phyloP scores from a whole-genome alignment of 2,329 filamentous ascomycete species.

The Byssoonygena ceratinophila region DNA sequence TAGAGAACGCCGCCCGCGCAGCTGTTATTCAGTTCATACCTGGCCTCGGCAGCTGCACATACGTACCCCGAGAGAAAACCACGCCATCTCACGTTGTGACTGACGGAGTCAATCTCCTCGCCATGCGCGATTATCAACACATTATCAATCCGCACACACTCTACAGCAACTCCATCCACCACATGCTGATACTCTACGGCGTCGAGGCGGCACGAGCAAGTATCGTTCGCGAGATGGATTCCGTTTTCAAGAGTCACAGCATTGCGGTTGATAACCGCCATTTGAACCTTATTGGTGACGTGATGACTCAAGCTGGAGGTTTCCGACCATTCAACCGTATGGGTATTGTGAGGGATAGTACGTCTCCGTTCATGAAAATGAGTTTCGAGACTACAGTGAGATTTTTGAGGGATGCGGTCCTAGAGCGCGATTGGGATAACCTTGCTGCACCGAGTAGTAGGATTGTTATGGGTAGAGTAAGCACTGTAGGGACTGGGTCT shows the following conservation, averaged over 20 bases:
- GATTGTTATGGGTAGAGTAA: slow-evolving; percentile 75
- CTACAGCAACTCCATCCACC: slow-evolving; percentile 83
- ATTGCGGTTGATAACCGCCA: slow-evolving; percentile 88
- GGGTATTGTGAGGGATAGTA: slow-evolving; percentile 65
- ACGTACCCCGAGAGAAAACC: slow-evolving; percentile 48
- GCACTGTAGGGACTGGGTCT: slow-evolving; percentile 75
- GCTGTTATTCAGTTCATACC: slow-evolving; percentile 80
- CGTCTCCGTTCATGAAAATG: slow-evolving; percentile 96
- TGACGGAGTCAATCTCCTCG: slow-evolving; percentile 73
- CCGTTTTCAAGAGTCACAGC: slow-evolving; percentile 80
- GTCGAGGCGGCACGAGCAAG: slow-evolving; percentile 82
- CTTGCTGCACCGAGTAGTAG: slow-evolving; percentile 73
- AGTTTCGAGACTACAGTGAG: slow-evolving; percentile 95
- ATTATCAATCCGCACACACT: slow-evolving; percentile 77
- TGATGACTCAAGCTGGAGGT: slow-evolving; percentile 87
- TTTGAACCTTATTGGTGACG: slow-evolving; percentile 88
- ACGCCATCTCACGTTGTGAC: slow-evolving; percentile 54
- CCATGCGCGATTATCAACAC: slow-evolving; percentile 80
- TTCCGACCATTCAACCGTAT: slow-evolving; percentile 90
- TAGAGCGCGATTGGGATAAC: slow-evolving; percentile 84
- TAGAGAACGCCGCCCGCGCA: slow-evolving; percentile 67
- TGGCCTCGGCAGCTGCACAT: slow-evolving; percentile 62
- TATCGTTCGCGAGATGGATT: slow-evolving; percentile 75
- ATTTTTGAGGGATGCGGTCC: slow-evolving; percentile 83
- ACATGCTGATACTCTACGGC: slow-evolving; percentile 75